Percentiles rank a stretch among this genome's conserved stretches.
Conservation (phyloP, 805 yeast genomes). For the Candida montana region DNA sequence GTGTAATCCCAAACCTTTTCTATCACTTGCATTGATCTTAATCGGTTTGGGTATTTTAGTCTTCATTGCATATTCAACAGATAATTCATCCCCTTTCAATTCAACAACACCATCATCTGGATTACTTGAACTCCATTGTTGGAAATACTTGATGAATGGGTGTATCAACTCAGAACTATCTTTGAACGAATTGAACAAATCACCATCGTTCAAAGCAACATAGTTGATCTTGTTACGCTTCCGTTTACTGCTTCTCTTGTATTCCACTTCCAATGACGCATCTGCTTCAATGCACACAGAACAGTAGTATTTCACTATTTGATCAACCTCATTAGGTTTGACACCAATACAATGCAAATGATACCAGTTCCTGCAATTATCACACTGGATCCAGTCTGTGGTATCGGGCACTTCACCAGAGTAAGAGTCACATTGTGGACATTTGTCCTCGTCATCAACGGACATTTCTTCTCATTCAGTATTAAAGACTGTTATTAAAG, state of each 20-base stretch:
- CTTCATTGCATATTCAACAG: constrained; percentile 29
- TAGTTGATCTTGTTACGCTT: constrained; percentile 60
- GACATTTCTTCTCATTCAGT: not conserved
- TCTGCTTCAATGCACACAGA: constrained; percentile 32
- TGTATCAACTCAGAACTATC: constrained; percentile 34
- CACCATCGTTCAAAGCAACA: constrained; percentile 74
- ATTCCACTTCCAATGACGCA: constrained; percentile 40
- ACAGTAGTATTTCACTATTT: constrained; percentile 52
- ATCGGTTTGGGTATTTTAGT: constrained; percentile 40
- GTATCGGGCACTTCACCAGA: constrained; percentile 7
- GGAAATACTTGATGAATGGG: constrained; percentile 40
- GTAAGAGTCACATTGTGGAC: constrained; percentile 13
- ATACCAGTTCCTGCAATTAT: constrained; percentile 40
- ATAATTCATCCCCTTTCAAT: constrained; percentile 30
- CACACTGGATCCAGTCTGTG: constrained; percentile 52
- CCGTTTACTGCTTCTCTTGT: constrained; percentile 51
- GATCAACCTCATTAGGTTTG: constrained; percentile 30
- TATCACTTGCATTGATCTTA: constrained; percentile 31
- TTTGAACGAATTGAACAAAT: constrained; percentile 25
- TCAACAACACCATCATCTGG: constrained; percentile 14
- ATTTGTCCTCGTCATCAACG: constrained; percentile 5
- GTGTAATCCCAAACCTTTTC: constrained; percentile 38
- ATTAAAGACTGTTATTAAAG: not conserved
- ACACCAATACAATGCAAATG: constrained; percentile 46
- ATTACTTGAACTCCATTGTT: constrained; percentile 16